Percentiles rank a stretch among this genome's conserved stretches.
These are phyloP conservation scores for Zygosaccharomyces bailii DNA, from an alignment of 805 yeast species.

Conservation along the genomic window DNA sequence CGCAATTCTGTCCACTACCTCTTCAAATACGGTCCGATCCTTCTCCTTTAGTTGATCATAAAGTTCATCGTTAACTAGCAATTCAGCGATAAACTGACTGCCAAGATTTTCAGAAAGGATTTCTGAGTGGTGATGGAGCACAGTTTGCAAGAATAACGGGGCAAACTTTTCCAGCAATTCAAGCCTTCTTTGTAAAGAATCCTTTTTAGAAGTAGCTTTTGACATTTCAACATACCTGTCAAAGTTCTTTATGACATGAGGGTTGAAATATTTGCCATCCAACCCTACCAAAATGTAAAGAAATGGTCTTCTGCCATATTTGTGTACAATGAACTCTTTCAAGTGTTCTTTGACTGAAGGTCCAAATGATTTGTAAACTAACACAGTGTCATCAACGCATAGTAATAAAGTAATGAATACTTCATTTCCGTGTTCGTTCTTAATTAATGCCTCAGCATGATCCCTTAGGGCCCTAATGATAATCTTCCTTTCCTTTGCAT, in stretches of 20 bases:
- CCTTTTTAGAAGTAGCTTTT: slow-evolving; percentile 76
- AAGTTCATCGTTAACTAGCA: slow-evolving; percentile 54
- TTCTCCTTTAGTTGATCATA: slow-evolving; percentile 39
- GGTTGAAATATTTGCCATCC: slow-evolving; percentile 79
- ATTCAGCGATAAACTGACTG: slow-evolving; percentile 77
- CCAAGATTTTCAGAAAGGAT: slow-evolving; percentile 71
- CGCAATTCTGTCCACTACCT: slow-evolving; percentile 54
- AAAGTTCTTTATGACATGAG: slow-evolving; percentile 59
- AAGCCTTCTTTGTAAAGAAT: slow-evolving; percentile 65
- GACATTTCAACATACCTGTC: slow-evolving; percentile 58
- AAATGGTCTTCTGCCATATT: slow-evolving; percentile 85
- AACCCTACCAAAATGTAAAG: slow-evolving; percentile 74
- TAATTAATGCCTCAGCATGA: slow-evolving; percentile 71
- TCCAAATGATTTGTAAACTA: slow-evolving; percentile 67
- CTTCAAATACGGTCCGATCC: slow-evolving; percentile 38
- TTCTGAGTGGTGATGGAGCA: slow-evolving; percentile 48
- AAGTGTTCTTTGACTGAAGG: slow-evolving; percentile 48
- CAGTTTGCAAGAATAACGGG: slow-evolving; percentile 58
- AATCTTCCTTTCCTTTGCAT: slow-evolving; percentile 86
- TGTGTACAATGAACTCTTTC: slow-evolving; percentile 58
- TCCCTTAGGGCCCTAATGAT: slow-evolving; percentile 69
- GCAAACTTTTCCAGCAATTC: slow-evolving; percentile 66
- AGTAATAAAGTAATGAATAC: slow-evolving; percentile 75
- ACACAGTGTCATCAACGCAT: slow-evolving; percentile 91
- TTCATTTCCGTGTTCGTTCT: slow-evolving; percentile 80